Percentiles rank a stretch among this genome's conserved stretches.
These are phyloP conservation scores for Xeromyces bisporus DNA, from an alignment of 495 filamentous ascomycete genomes.

Conservation along the genomic window DNA sequence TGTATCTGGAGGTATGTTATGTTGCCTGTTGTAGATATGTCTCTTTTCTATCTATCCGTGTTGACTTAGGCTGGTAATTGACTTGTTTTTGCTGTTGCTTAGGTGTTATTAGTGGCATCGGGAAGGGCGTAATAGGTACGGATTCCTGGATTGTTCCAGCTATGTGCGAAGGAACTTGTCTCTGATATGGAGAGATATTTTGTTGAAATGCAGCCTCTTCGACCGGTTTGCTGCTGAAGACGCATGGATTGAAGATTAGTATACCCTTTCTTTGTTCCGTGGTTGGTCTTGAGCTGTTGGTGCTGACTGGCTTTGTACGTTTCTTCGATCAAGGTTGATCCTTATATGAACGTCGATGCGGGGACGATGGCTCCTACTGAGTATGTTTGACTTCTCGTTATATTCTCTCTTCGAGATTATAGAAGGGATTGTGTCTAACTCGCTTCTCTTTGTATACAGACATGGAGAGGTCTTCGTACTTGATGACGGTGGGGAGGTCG, in stretches of 20 bases:
- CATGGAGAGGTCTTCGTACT: conserved; percentile 63
- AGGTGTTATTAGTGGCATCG: conserved; percentile 69
- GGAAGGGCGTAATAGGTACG: conserved; percentile 67
- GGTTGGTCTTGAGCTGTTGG: conserved; percentile 49
- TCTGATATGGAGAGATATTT: conserved; percentile 31
- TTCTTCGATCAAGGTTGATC: conserved; percentile 2
- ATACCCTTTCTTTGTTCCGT: conserved; percentile 19
- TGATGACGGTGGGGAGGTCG: conserved; percentile 64
- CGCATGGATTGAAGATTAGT: conserved; percentile 40
- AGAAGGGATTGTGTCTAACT: conserved; percentile 1
- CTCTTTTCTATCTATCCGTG: background rate
- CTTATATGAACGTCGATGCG: conserved; percentile 48
- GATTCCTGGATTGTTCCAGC: conserved; percentile 5
- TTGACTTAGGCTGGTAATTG: background rate
- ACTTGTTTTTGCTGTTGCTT: background rate
- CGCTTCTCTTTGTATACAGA: conserved; percentile 16
- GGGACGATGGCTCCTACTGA: conserved; percentile 67
- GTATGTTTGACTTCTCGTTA: conserved; percentile 34
- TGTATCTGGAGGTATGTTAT: conserved; percentile 53
- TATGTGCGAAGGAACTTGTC: conserved; percentile 8
- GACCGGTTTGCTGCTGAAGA: conserved; percentile 72
- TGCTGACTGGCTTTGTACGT: conserved; percentile 42
- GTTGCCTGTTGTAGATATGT: background rate
- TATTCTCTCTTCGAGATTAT: conserved; percentile 20
- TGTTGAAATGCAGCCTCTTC: conserved; percentile 13